Percentiles rank a stretch among this genome's conserved stretches.
These are phyloP conservation scores for Inonotus obliquus DNA, from an alignment of 1,284 basidiomycete species.

Conservation along the genomic window DNA sequence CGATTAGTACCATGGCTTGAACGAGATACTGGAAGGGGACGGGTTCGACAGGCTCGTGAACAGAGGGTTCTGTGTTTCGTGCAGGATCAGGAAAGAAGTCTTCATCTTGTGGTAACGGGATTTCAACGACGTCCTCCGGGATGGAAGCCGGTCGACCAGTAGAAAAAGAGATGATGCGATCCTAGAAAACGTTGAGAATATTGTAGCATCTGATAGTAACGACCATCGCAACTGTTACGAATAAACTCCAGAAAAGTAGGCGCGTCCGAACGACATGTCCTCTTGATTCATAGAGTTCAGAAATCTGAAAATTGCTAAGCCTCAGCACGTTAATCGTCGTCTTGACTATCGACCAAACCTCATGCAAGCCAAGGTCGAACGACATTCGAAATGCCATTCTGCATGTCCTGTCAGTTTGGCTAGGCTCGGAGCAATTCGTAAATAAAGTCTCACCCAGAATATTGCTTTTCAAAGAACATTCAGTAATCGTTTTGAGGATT, in stretches of 20 bases:
- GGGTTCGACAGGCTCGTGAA: slow-evolving; percentile 28
- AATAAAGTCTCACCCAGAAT: slow-evolving; percentile 20
- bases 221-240: slow-evolving; percentile 27
- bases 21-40: slow-evolving; percentile 35
- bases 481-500: not conserved
- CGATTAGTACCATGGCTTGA: slow-evolving; percentile 37
- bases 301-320: slow-evolving; percentile 18
- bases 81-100: slow-evolving; percentile 35
- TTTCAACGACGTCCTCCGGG: slow-evolving; percentile 37
- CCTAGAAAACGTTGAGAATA: slow-evolving; percentile 18
- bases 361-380: slow-evolving; percentile 37
- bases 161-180: slow-evolving; percentile 36
- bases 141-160: slow-evolving; percentile 31
- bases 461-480: slow-evolving; percentile 21
- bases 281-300: slow-evolving; percentile 35
- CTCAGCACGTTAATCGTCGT: not conserved
- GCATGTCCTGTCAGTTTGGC: not conserved
- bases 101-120: slow-evolving; percentile 34
- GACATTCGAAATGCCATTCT: slow-evolving; percentile 40
- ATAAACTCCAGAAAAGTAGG: slow-evolving; percentile 35
- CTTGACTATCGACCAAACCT: slow-evolving; percentile 18
- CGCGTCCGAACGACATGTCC: slow-evolving; percentile 33
- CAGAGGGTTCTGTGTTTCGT: slow-evolving; percentile 23
- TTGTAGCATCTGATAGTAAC: not conserved
- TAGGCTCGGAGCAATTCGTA: not conserved